Conservation (phyloP, 345 rosid genomes). For the Salix udensis region DNA sequence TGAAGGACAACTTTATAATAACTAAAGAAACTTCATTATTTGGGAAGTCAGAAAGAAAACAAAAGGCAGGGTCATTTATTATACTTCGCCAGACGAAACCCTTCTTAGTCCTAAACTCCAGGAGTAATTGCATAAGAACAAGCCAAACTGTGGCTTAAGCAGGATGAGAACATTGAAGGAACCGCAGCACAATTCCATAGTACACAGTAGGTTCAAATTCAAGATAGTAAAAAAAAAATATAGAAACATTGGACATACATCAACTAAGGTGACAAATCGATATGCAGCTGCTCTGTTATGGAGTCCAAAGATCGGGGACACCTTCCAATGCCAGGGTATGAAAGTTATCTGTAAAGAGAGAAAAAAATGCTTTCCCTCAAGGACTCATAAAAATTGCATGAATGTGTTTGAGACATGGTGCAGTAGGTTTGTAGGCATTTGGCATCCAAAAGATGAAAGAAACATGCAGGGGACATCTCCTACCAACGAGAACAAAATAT, state of each 20-base stretch:
- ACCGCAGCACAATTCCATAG: background rate
- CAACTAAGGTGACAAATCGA: constrained; percentile 91
- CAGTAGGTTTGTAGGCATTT: background rate
- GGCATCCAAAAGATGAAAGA: background rate
- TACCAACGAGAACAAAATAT: background rate
- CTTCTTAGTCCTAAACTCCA: background rate
- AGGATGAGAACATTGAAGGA: background rate
- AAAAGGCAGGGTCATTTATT: too few species aligned
- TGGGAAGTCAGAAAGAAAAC: background rate
- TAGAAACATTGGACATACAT: constrained; percentile 44
- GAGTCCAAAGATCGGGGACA: constrained; percentile 80
- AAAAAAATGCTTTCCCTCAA: background rate
- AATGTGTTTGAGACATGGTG: constrained; percentile 1
- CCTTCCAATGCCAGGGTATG: constrained; percentile 90
- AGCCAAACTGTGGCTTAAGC: background rate
- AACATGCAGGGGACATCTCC: too few species aligned
- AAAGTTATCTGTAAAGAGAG: constrained; percentile 59
- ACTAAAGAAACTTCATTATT: background rate
- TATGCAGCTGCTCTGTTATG: constrained; percentile 83
- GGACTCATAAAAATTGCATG: background rate
- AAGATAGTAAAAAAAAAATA: background rate
- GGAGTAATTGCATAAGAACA: background rate
- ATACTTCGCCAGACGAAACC: background rate
- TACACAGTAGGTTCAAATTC: background rate
- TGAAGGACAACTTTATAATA: background rate